Percentiles rank a stretch among this genome's conserved stretches.
Evolutionary conservation across 164 flowering plant species (phyloP).

Genomic region (Stephania cephalantha): DNA sequence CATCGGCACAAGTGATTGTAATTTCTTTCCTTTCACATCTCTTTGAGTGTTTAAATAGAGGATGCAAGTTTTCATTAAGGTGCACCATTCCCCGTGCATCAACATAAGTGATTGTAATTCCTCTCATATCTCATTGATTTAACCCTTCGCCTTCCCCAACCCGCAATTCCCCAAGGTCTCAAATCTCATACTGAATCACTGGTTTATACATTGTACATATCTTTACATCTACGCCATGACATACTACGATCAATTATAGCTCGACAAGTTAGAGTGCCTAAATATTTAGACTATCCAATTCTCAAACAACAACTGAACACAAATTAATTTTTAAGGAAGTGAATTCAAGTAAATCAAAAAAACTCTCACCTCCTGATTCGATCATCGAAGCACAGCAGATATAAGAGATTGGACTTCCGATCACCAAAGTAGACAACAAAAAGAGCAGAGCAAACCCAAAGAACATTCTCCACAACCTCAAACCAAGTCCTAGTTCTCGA

Average conservation of each 20-base stretch:
- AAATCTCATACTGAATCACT: neutral
- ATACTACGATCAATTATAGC: neutral
- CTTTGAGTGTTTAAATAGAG: no score
- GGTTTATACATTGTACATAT: neutral
- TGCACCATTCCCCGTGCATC: no score
- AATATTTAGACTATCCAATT: no score
- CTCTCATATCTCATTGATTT: neutral
- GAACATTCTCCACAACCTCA: constrained; percentile 62
- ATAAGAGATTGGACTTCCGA: constrained; percentile 56
- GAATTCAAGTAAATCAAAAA: neutral
- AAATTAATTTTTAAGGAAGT: neutral
- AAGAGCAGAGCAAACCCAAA: constrained; percentile 79
- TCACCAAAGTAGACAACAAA: constrained; percentile 79
- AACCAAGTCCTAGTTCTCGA: constrained; percentile 47
- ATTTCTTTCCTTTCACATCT: no score
- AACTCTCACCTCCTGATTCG: constrained; percentile 63
- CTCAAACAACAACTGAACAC: neutral
- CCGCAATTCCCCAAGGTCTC: neutral
- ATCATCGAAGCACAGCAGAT: constrained; percentile 55
- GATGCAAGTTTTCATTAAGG: no score
- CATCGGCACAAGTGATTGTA: no score
- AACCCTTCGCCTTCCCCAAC: neutral
- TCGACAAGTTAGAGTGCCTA: no score
- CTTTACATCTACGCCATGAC: neutral
- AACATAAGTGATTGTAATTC: no score